Percentiles rank a stretch among this genome's conserved stretches.
These are phyloP conservation scores for Rhodotorula sp. DNA, from an alignment of 1,284 basidiomycete species.

Conservation along the genomic window DNA sequence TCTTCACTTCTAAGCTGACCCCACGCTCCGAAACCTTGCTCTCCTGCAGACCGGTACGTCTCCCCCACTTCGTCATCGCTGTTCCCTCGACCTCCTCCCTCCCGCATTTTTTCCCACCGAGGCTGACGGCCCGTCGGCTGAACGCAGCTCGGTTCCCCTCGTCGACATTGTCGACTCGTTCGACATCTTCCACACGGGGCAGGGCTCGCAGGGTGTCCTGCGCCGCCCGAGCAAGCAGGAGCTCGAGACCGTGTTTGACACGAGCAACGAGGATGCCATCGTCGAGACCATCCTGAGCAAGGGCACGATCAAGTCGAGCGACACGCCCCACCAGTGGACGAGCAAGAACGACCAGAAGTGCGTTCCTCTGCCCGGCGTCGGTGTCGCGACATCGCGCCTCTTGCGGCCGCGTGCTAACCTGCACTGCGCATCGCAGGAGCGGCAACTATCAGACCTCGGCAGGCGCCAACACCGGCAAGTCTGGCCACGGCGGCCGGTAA, in stretches of 20 bases:
- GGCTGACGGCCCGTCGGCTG: not conserved
- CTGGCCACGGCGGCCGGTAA: conserved; percentile 26
- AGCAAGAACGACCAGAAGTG: conserved; percentile 25
- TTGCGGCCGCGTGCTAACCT: not conserved
- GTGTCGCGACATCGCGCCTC: not conserved
- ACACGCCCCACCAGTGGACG: conserved; percentile 12
- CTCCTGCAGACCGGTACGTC: conserved; percentile 1
- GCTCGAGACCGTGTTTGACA: conserved; percentile 51
- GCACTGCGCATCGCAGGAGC: not conserved
- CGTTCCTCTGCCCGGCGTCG: not conserved
- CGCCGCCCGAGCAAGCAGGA: conserved; percentile 51
- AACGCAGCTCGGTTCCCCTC: conserved; percentile 50
- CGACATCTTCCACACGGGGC: conserved; percentile 52
- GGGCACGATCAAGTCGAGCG: conserved; percentile 43
- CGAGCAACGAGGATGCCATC: conserved; percentile 49
- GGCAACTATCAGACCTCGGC: conserved; percentile 22
- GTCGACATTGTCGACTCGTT: conserved; percentile 53
- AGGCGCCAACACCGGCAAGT: not conserved
- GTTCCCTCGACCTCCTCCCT: not conserved
- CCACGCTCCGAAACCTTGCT: fast-evolving
- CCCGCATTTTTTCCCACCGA: not conserved
- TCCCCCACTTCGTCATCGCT: not conserved
- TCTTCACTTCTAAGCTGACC: no score
- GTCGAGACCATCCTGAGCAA: conserved; percentile 49
- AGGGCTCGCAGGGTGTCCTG: conserved; percentile 52